A percentile compares a stretch with the other conserved stretches of the same genome.
phyloP scores from a whole-genome alignment of 495 filamentous ascomycete species.

The Penicillium salamii region DNA sequence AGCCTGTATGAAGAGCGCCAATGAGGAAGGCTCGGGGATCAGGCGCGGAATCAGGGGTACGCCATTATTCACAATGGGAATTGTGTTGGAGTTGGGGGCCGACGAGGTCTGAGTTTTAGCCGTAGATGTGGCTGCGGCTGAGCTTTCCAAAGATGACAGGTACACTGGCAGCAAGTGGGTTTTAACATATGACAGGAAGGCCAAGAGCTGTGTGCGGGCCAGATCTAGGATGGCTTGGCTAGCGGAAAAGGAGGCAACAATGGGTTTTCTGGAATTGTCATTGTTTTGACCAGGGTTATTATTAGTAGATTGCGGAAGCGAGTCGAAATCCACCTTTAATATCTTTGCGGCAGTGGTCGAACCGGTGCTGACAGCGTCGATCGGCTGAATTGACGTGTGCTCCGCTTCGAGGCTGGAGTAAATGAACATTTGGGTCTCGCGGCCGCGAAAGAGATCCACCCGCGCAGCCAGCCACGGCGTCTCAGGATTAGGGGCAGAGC shows the following conservation, averaged over 20 bases:
- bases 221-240: constrained; percentile 5
- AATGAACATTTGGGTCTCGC: constrained; percentile 60
- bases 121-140: not conserved
- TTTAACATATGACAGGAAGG: constrained; percentile 27
- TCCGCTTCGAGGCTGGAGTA: constrained; percentile 54
- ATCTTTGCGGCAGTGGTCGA: not conserved
- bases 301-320: not conserved
- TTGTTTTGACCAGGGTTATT: not conserved
- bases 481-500: constrained; percentile 14
- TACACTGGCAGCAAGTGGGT: constrained; percentile 24
- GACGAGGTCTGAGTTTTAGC: constrained; percentile 1
- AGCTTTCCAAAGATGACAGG: constrained; percentile 13
- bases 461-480: constrained; percentile 50
- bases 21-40: constrained; percentile 32
- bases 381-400: constrained; percentile 20
- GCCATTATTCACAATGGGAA: not conserved
- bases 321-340: constrained; percentile 1
- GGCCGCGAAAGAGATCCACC: constrained; percentile 53
- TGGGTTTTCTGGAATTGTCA: not conserved
- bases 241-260: constrained; percentile 13
- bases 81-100: not conserved
- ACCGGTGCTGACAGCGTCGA: constrained; percentile 12
- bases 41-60: constrained; percentile 24
- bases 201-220: constrained; percentile 29
- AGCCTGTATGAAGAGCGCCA: constrained; percentile 32